phyloP scores from a whole-genome alignment of 2,329 filamentous ascomycete genomes.

The Blastomyces percursus region DNA sequence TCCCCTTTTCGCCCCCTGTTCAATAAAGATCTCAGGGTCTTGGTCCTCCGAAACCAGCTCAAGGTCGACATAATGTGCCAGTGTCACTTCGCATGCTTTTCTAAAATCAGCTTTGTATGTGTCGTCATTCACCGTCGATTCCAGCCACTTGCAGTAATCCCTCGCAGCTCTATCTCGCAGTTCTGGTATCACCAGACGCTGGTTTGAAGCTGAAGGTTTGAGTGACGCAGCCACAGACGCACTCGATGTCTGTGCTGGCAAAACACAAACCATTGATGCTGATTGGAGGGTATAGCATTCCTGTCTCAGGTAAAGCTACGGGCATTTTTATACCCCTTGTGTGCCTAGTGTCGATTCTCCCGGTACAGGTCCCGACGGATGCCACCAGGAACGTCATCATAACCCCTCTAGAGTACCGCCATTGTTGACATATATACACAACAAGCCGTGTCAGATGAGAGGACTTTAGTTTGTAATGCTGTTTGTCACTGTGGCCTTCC shows the following conservation, averaged over 20 bases:
- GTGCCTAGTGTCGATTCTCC: constrained; percentile 22
- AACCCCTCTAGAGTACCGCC: constrained; percentile 16
- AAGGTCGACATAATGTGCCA: constrained; percentile 18
- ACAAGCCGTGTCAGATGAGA: constrained; percentile 24
- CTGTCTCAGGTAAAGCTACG: constrained; percentile 9
- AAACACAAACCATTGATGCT: constrained; percentile 25
- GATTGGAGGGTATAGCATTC: constrained; percentile 19
- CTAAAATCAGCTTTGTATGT: constrained; percentile 17
- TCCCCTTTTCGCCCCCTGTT: constrained; percentile 21
- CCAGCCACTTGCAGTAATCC: constrained; percentile 20
- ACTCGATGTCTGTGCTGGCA: constrained; percentile 14
- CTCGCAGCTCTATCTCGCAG: constrained; percentile 16
- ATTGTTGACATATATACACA: constrained; percentile 19
- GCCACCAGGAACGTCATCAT: constrained; percentile 23
- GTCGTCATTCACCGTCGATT: constrained; percentile 11
- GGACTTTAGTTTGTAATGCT: constrained; percentile 25
- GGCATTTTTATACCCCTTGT: constrained; percentile 17
- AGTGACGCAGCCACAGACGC: not conserved
- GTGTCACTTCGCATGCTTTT: constrained; percentile 19
- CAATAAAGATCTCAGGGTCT: constrained; percentile 23
- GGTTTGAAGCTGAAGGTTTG: not conserved
- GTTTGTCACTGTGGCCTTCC: constrained; percentile 23
- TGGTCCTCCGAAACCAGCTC: constrained; percentile 23
- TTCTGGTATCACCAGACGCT: constrained; percentile 13
- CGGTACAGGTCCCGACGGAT: constrained; percentile 25